A percentile compares a stretch with the other conserved stretches of the same genome.
Conservation (phyloP, 371 early-diverging fungal species). For the Funneliformis caledonium region DNA sequence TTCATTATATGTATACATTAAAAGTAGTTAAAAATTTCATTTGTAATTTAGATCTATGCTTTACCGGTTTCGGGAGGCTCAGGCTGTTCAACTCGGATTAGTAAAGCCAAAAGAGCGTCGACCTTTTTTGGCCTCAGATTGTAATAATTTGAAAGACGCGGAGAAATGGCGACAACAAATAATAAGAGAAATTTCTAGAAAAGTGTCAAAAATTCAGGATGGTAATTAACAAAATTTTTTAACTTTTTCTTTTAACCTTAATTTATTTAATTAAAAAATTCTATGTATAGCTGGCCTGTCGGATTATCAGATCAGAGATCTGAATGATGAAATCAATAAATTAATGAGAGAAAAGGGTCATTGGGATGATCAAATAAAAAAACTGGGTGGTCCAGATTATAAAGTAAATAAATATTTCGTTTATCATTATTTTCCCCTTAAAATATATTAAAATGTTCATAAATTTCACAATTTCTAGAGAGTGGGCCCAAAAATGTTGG, state of each 20-base stretch:
- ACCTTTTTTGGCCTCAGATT: slow-evolving; percentile 76
- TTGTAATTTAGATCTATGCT: slow-evolving; percentile 80
- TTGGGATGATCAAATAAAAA: slow-evolving; percentile 91
- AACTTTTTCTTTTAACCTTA: background rate
- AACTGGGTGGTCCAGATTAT: slow-evolving; percentile 96
- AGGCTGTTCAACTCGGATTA: slow-evolving; percentile 85
- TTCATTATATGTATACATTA: background rate
- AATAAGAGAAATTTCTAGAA: slow-evolving; percentile 84
- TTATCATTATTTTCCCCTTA: background rate
- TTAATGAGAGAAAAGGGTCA: slow-evolving; percentile 86
- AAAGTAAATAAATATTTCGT: slow-evolving; percentile 54
- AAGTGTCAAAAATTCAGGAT: slow-evolving; percentile 92
- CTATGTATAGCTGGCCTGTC: slow-evolving; percentile 68
- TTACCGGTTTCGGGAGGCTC: slow-evolving; percentile 94
- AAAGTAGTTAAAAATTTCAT: background rate
- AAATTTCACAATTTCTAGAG: slow-evolving; percentile 51
- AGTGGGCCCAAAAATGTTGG: slow-evolving; percentile 77
- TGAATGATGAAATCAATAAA: slow-evolving; percentile 97
- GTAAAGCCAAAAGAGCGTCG: slow-evolving; percentile 67
- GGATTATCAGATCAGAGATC: slow-evolving; percentile 90
- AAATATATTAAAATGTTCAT: slow-evolving; percentile 2
- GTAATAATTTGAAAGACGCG: slow-evolving; percentile 73
- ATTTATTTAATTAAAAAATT: background rate
- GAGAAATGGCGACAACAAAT: slow-evolving; percentile 91
- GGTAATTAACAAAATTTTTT: slow-evolving; percentile 51